Evolutionary conservation across 1,284 basidiomycete species (phyloP), one percentile per base, ranked within the genome.

Genomic region (Laetiporus sulphureus): DNA sequence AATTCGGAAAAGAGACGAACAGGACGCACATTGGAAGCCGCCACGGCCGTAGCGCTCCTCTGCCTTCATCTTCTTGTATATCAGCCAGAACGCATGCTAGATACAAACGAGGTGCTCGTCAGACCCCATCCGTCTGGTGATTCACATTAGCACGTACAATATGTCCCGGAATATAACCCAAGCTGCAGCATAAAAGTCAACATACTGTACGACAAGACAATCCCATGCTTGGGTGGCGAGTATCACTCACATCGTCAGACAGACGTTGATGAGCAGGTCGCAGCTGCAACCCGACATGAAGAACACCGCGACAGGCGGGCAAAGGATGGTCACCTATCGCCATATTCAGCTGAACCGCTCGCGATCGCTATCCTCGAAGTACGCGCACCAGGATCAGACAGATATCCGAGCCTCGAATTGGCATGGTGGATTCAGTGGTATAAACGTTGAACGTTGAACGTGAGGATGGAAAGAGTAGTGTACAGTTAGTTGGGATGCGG

Each of bases 221-320:
- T 40, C 5, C n/a, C n/a, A n/a, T n/a, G n/a, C n/a, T n/a, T n/a
- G n/a, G n/a, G n/a, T n/a, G n/a, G n/a, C n/a, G n/a, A n/a, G n/a
- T n/a, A n/a, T n/a, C 25, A 62, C 77, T 44, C 57, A 83, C 77
- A 83, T 62, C 0, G 87, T 91, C 53, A 91, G 63, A 42, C 73
- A 63, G 46, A 90, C 76, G 66, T 87, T 90, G 67, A 92, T 89
- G 49, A 90, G 70, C 30, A 90, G 68, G 61, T 90, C 86, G 56
- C 83, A 87, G 42, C 74, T 73, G 62, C 85, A 90, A 19, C 87
- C 87, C 1, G 85, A 79, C 49, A 91, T 69, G 57, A 90, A 79
- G 1, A 68, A 76, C 6, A 79, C 86, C 0, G 84, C 77, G 1
- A 78, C 80, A 6, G 80, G 80, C 2, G 81, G 81, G 57, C 83